These are phyloP conservation scores for Penicillium alfredii DNA, from an alignment of 495 filamentous ascomycete genomes.

Conservation along the genomic window DNA sequence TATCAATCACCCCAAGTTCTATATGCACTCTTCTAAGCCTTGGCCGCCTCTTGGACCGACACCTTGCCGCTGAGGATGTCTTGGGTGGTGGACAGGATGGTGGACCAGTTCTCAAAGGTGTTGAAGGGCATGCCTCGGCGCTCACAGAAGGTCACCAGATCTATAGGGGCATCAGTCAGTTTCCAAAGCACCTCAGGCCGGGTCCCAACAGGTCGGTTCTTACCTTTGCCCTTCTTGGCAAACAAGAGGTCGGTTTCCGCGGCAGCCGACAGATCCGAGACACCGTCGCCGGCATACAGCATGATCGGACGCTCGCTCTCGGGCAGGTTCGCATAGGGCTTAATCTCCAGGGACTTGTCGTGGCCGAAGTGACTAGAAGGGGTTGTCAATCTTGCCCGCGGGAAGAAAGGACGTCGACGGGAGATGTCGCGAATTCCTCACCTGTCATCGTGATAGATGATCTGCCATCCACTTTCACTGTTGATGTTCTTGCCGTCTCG, in stretches of 20 bases:
- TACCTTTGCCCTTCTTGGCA: conserved; percentile 85
- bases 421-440: conserved; percentile 30
- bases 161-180: conserved; percentile 34
- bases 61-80: conserved; percentile 61
- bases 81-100: conserved; percentile 67
- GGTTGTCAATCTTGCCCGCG: too few species aligned
- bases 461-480: conserved; percentile 74
- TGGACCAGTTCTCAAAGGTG: conserved; percentile 69
- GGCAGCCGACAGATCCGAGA: conserved; percentile 82
- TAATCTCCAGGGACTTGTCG: conserved; percentile 85
- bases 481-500: conserved; percentile 68
- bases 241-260: conserved; percentile 85
- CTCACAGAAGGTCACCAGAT: conserved; percentile 77
- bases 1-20: too few species aligned
- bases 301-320: conserved; percentile 61
- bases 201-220: background rate
- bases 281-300: conserved; percentile 88
- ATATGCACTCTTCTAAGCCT: conserved; percentile 13
- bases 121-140: conserved; percentile 74
- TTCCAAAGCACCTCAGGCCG: background rate
- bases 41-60: conserved; percentile 28
- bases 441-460: conserved; percentile 84
- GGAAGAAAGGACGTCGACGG: too few species aligned
- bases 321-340: conserved; percentile 72
- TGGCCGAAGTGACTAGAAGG: conserved; percentile 70